These are phyloP conservation scores for Ammopiptanthus mongolicus DNA, from an alignment of 306 rosid species.

Conservation along the genomic window DNA sequence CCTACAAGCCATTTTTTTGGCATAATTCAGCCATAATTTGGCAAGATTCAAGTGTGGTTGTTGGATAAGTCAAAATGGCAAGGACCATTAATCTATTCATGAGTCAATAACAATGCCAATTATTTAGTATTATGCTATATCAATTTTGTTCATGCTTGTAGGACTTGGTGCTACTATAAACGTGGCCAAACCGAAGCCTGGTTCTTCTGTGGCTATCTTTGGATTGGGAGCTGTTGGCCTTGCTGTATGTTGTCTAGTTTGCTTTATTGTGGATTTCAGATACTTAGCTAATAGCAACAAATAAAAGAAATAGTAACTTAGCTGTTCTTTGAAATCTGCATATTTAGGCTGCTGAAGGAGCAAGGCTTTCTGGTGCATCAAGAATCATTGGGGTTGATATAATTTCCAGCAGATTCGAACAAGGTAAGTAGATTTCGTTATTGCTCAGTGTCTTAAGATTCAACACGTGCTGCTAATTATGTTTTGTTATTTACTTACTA, in stretches of 20 bases:
- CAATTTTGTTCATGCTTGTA: conserved; percentile 3
- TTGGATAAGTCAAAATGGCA: too few species aligned
- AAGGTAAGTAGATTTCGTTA: conserved; percentile 46
- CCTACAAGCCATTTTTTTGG: too few species aligned
- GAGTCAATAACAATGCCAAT: too few species aligned
- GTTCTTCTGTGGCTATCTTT: conserved; percentile 48
- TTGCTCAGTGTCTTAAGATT: background rate
- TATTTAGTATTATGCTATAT: too few species aligned
- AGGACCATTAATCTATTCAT: too few species aligned
- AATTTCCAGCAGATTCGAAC: conserved; percentile 39
- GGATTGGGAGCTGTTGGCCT: conserved; percentile 72
- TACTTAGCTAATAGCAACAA: background rate
- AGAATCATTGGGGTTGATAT: conserved; percentile 63
- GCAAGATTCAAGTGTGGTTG: too few species aligned
- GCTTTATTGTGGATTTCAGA: background rate
- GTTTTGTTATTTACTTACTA: background rate
- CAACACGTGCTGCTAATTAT: background rate
- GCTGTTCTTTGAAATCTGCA: background rate
- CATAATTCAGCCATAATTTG: too few species aligned
- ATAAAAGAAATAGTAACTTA: background rate
- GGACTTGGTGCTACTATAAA: conserved; percentile 62
- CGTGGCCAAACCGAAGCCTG: conserved; percentile 56
- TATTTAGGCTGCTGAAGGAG: conserved; percentile 59
- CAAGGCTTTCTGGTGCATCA: conserved; percentile 53
- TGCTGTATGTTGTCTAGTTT: conserved; percentile 29